Evolutionary conservation across 1,139 yeast species (phyloP).

Genomic region (Candida buenavistaensis): DNA sequence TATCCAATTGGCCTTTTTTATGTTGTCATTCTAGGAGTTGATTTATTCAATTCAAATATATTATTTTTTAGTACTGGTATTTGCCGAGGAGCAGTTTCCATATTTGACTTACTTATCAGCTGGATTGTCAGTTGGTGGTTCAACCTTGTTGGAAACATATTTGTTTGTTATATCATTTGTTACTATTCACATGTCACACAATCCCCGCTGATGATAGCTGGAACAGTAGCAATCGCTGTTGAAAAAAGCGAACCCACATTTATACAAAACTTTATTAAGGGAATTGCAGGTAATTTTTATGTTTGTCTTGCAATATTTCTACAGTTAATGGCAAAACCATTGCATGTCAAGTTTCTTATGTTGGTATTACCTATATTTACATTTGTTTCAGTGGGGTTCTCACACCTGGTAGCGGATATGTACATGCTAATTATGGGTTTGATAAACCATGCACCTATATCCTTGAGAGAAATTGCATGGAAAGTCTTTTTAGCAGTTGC

Average conservation of each 20-base stretch:
- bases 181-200: constrained; percentile 51
- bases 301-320: constrained; percentile 74
- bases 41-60: constrained; percentile 70
- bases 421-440: constrained; percentile 62
- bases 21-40: constrained; percentile 73
- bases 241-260: constrained; percentile 50
- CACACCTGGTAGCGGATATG: constrained; percentile 85
- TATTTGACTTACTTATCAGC: constrained; percentile 60
- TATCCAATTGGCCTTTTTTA: constrained; percentile 72
- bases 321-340: constrained; percentile 74
- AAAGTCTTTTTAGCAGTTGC: constrained; percentile 66
- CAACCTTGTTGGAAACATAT: constrained; percentile 62
- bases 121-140: constrained; percentile 71
- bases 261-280: constrained; percentile 61
- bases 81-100: constrained; percentile 65
- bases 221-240: constrained; percentile 48
- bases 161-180: constrained; percentile 64
- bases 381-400: constrained; percentile 71
- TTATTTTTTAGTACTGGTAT: constrained; percentile 68
- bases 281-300: constrained; percentile 72
- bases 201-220: constrained; percentile 38
- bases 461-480: constrained; percentile 71
- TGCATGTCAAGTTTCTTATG: constrained; percentile 73
- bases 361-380: constrained; percentile 69
- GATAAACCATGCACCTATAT: constrained; percentile 60